Conservation (phyloP, 176 grass and related monocot species). For the Oryza australiensis region DNA sequence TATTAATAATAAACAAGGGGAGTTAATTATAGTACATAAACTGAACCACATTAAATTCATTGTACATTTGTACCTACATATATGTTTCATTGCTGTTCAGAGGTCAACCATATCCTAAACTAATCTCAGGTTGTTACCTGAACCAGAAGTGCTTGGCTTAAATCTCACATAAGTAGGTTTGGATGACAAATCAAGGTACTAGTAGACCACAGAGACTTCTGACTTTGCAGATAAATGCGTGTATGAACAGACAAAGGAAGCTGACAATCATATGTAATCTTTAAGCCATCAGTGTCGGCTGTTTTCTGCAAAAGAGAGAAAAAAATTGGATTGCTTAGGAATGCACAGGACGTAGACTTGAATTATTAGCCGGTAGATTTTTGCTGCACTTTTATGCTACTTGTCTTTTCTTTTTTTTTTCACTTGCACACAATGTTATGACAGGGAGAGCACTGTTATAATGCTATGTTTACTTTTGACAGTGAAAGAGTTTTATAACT, state of each 20-base stretch:
- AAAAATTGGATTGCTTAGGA: not conserved
- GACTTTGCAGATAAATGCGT: constrained; percentile 2
- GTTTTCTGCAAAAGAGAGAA: not conserved
- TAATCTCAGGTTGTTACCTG: constrained; percentile 26
- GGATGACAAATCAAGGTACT: not conserved
- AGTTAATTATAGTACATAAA: no score
- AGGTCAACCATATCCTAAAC: constrained; percentile 22
- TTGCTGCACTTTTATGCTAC: not conserved
- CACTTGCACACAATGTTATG: not conserved
- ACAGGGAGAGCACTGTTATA: not conserved
- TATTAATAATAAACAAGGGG: not conserved
- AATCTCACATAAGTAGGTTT: not conserved
- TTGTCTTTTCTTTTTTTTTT: not conserved
- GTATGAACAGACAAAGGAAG: not conserved
- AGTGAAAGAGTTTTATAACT: not conserved
- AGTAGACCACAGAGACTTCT: constrained; percentile 19
- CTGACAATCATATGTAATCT: not conserved
- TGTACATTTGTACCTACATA: not conserved
- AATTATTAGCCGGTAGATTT: not conserved
- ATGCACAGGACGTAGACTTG: not conserved
- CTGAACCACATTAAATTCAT: constrained; percentile 7
- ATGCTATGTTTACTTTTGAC: not conserved
- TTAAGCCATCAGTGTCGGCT: not conserved
- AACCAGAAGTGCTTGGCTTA: constrained; percentile 10
- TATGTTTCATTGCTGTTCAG: not conserved